Percentiles rank a stretch among this genome's conserved stretches.
Evolutionary conservation across 371 early-diverging fungal genomes (phyloP).

Genomic region (Mortierella sp.): DNA sequence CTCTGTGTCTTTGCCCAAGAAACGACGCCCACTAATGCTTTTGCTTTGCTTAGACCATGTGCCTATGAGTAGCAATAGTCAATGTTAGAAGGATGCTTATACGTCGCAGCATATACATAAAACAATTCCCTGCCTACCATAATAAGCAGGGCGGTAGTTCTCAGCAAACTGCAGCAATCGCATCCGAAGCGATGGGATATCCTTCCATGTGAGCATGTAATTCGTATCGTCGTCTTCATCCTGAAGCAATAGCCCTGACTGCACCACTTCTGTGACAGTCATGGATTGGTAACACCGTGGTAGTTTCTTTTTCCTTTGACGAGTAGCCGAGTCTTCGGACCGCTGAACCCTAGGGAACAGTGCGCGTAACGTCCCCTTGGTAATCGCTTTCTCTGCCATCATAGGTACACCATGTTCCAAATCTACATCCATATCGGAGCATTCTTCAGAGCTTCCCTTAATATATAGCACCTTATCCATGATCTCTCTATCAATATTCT

Average conservation of each 20-base stretch:
- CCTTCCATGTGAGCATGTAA: slow-evolving; percentile 49
- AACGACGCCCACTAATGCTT: slow-evolving; percentile 67
- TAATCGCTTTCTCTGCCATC: not conserved
- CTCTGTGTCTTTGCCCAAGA: slow-evolving; percentile 73
- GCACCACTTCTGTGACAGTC: slow-evolving; percentile 29
- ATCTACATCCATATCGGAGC: slow-evolving; percentile 16
- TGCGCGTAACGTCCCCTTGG: slow-evolving; percentile 11
- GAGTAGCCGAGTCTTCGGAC: not conserved
- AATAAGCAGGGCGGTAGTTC: slow-evolving; percentile 84
- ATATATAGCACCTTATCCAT: slow-evolving; percentile 41
- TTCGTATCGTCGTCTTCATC: slow-evolving; percentile 46
- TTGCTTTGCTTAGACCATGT: slow-evolving; percentile 81
- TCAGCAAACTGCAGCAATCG: slow-evolving; percentile 80
- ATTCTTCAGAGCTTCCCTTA: not conserved
- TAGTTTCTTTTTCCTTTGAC: slow-evolving; percentile 26
- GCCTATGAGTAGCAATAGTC: slow-evolving; percentile 56
- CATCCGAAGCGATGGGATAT: slow-evolving; percentile 65
- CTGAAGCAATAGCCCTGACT: slow-evolving; percentile 30
- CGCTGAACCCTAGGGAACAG: slow-evolving; percentile 13
- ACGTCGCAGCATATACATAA: not conserved
- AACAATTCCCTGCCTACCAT: slow-evolving; percentile 59
- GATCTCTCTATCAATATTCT: slow-evolving; percentile 24
- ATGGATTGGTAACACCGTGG: slow-evolving; percentile 36
- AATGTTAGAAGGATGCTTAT: not conserved
- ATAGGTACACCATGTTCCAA: slow-evolving; percentile 7